A percentile compares a stretch with the other conserved stretches of the same genome.
Evolutionary conservation across 78 protist species (phyloP).

Genomic region (Chrysochromulina tobinii): DNA sequence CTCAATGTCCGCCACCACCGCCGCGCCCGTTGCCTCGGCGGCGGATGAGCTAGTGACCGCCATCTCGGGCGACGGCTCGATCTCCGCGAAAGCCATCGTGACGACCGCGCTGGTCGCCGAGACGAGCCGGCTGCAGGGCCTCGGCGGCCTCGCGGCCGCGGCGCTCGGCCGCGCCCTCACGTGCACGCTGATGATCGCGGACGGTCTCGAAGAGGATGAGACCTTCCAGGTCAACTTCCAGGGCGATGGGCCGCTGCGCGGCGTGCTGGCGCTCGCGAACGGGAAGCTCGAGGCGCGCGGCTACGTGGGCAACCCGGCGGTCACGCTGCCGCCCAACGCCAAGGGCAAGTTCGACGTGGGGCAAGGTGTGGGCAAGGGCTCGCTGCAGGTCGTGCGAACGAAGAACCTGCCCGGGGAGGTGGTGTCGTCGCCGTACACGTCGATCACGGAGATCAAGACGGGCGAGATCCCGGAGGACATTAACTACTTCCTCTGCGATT

Average conservation of each 20-base stretch:
- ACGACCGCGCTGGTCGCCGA: background rate
- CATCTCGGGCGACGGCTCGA: background rate
- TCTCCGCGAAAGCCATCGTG: background rate
- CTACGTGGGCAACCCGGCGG: conserved; percentile 14
- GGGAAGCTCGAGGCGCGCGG: conserved; percentile 3
- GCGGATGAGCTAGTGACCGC: background rate
- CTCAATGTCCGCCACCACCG: no score
- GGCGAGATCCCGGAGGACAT: conserved; percentile 26
- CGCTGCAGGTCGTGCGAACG: conserved; percentile 14
- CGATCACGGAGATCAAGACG: background rate
- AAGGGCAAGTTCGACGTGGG: conserved; percentile 5
- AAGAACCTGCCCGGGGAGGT: background rate
- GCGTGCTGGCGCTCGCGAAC: conserved; percentile 6
- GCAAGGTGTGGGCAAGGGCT: background rate
- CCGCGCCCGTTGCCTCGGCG: no score
- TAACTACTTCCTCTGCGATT: background rate
- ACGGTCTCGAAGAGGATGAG: conserved; percentile 6
- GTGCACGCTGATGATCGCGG: background rate
- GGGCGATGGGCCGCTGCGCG: conserved; percentile 21
- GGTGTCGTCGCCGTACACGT: background rate
- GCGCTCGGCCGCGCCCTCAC: conserved; percentile 26
- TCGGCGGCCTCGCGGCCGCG: background rate
- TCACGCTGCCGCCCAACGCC: background rate
- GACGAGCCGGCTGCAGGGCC: background rate
- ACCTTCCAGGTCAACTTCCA: background rate